Base-by-base conservation (phyloP, 305 asterid species). In the Solanum hybrid region DNA sequence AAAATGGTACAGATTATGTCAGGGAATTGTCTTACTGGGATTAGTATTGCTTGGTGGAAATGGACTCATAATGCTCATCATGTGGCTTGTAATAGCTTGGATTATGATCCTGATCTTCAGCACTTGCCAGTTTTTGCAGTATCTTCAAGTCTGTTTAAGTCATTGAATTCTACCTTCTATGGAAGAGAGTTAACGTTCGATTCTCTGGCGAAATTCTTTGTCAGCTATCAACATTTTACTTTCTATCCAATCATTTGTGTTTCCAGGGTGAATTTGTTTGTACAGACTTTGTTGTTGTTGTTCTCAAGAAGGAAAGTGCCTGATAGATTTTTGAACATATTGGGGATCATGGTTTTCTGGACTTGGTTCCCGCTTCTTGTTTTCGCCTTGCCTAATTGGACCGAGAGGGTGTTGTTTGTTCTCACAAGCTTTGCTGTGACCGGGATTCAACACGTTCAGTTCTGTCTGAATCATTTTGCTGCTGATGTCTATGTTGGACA, bases 41-140 rank as follows among this genome's bases (percentile, higher is more conserved):
- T 95, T 88, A 95, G 97, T 93, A 95, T 95, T 68, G 97, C 97
- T 13, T 95, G 97, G 97, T 95, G 98, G 98, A 95, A 95, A 82
- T 95, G 96, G 98, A 95, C 97, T 2, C 98, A 95, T 92, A 95
- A 95, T 84, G 95, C 98, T 10, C 98, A 95, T 83, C 98, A 95
- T 70, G 85, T 94, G 77, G 77, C 77, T 1, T 70, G 77, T 70
- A 70, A 70, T 26, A 70, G 77, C 77, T 6, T 70, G 77, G 77
- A 70, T 70, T 70, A 70, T 70, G 77, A 70, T 12, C 77, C 77
- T 70, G 77, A 70, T 26, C 77, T 70, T 70, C 77, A 70, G 77
- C 77, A 70, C 77, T 70, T 70, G 32, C 77, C 77, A 70, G 77
- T 70, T 70, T 70, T 70, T 24, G 77, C 77, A 10, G 77, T 70